Evolutionary conservation across 805 yeast species (phyloP).

Genomic region (Starmerella etchellsii): DNA sequence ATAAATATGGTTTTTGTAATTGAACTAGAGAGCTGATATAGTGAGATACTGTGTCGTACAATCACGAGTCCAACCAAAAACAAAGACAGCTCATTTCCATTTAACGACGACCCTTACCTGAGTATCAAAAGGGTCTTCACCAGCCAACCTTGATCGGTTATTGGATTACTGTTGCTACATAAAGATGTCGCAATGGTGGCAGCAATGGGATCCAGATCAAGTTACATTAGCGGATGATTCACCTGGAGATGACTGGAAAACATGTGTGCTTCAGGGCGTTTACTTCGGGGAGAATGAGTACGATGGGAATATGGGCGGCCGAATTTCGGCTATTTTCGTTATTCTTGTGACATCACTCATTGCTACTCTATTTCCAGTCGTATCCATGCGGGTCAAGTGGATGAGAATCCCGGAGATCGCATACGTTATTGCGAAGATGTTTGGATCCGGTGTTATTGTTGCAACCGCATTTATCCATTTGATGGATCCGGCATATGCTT

Average conservation of each 20-base stretch:
- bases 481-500: conserved; percentile 31
- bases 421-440: conserved; percentile 32
- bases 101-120: too few relatives aligned
- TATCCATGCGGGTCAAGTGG: conserved; percentile 21
- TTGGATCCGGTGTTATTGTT: conserved; percentile 66
- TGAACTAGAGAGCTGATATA: too few relatives aligned
- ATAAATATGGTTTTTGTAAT: too few relatives aligned
- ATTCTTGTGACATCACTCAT: conserved; percentile 38
- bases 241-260: conserved; percentile 30
- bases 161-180: too few relatives aligned
- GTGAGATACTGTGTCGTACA: too few relatives aligned
- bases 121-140: too few relatives aligned
- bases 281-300: conserved; percentile 32
- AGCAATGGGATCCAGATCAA: conserved; percentile 24
- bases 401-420: conserved; percentile 24
- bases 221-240: conserved; percentile 24
- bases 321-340: conserved; percentile 50
- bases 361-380: conserved; percentile 35
- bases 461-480: conserved; percentile 67
- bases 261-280: conserved; percentile 33
- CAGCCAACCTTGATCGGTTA: too few relatives aligned
- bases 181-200: conserved; percentile 16
- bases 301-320: conserved; percentile 35
- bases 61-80: too few relatives aligned
- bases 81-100: too few relatives aligned